phyloP scores from a whole-genome alignment of 257 asterid species.

The Thymus quinquecostatus region DNA sequence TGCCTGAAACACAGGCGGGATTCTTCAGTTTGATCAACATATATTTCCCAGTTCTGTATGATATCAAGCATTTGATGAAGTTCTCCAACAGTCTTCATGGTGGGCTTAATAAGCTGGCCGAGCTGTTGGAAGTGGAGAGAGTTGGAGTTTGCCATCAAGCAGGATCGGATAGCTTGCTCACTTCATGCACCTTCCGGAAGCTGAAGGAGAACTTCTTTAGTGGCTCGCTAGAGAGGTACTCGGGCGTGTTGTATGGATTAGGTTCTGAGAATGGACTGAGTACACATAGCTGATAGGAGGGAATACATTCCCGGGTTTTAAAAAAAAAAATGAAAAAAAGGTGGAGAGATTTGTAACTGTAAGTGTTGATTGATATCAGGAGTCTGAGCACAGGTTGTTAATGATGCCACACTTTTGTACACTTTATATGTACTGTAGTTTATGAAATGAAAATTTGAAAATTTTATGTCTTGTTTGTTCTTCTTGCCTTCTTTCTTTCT shows the following conservation, averaged over 20 bases:
- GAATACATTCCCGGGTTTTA: not conserved
- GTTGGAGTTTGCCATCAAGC: constrained; percentile 86
- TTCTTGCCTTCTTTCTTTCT: not conserved
- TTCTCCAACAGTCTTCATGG: constrained; percentile 76
- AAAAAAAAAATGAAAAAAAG: constrained; percentile 4
- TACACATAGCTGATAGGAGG: constrained; percentile 38
- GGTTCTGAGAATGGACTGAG: constrained; percentile 67
- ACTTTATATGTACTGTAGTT: constrained; percentile 40
- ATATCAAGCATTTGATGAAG: constrained; percentile 77
- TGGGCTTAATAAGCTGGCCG: constrained; percentile 76
- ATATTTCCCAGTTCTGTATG: constrained; percentile 67
- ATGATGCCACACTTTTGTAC: constrained; percentile 49
- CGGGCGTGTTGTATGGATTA: constrained; percentile 77
- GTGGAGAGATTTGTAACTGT: constrained; percentile 30
- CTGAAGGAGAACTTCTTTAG: constrained; percentile 66
- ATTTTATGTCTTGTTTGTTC: constrained; percentile 1
- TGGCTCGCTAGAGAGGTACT: constrained; percentile 67
- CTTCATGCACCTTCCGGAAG: constrained; percentile 67
- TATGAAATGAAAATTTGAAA: constrained; percentile 26
- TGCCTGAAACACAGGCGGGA: constrained; percentile 61
- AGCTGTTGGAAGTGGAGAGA: constrained; percentile 73
- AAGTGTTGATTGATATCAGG: constrained; percentile 33
- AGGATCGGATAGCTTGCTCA: constrained; percentile 81
- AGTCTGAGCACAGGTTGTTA: constrained; percentile 37
- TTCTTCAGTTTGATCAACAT: constrained; percentile 59